Percentiles rank a stretch among this genome's conserved stretches.
These are phyloP conservation scores for Solanum sejunctum DNA, from an alignment of 257 asterid species.

Conservation along the genomic window DNA sequence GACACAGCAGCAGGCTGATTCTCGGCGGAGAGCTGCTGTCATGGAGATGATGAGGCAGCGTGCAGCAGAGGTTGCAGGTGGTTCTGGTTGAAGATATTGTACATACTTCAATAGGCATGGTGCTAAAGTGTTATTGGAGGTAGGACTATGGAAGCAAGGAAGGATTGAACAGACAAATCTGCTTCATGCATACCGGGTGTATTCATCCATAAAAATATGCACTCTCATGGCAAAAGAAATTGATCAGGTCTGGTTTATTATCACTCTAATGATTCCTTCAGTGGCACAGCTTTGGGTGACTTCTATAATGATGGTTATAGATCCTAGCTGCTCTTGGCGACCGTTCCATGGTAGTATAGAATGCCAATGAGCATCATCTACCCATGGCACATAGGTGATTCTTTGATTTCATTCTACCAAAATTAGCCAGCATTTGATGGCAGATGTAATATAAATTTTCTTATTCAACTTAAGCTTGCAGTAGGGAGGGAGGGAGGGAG, in stretches of 20 bases:
- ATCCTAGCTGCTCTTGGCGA: neutral
- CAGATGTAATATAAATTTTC: constrained; percentile 2
- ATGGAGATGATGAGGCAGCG: constrained; percentile 97
- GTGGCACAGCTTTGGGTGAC: neutral
- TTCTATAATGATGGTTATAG: neutral
- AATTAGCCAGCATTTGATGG: constrained; percentile 4
- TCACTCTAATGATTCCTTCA: neutral
- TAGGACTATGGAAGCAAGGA: neutral
- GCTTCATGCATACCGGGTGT: neutral
- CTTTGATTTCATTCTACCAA: constrained; percentile 1
- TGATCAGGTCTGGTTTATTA: neutral
- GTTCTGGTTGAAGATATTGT: constrained; percentile 13
- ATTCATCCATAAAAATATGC: neutral
- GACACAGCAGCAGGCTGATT: constrained; percentile 86
- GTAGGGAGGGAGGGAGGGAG: neutral
- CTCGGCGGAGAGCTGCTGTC: constrained; percentile 93
- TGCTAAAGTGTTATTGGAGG: neutral
- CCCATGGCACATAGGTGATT: neutral
- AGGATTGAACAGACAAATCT: neutral
- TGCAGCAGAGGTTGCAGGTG: constrained; percentile 79
- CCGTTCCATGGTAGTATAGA: neutral
- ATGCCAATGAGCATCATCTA: neutral
- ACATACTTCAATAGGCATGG: neutral
- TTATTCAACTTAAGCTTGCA: neutral
- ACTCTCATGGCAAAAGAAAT: neutral